Evolutionary conservation across 192 early-diverging fungal genomes (phyloP), one percentile per base, ranked within the genome.

Genomic region (Mortierella alpina): DNA sequence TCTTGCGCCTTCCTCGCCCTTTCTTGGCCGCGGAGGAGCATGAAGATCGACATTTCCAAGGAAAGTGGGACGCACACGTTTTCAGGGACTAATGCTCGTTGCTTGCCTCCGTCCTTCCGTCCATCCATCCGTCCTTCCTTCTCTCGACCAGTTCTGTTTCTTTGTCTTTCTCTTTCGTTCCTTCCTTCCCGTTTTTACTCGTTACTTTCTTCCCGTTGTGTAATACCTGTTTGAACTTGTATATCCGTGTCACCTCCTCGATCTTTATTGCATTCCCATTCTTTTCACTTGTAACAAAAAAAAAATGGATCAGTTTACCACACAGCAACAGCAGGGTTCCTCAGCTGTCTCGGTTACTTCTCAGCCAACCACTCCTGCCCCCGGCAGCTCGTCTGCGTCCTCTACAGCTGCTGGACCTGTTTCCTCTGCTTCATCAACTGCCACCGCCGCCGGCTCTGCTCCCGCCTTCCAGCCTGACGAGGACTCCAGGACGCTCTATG

Each of bases 401-500:
- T 22, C 46, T 51, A 18, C 22, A 18, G 57, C 56, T 42, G 68
- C 56, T 48, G 60, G 60, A 42, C 13, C 23, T 7, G 48, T 23
- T 6, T 61, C 60, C 7, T 14, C 48, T 12, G 51, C 41, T 44
- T 4, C 61, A 9, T 20, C 49, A 22, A 31, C 31, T 31, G 31
- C 31, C 3, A 31, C 31, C 31, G 15, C 54, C 62, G 45, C 53
- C 63, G 49, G 55, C 62, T n/a, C 82, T 72, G 42, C 75, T 53
- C 68, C 77, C 49, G 53, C 70, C 47, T 77, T 75, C 61, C 84
- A 84, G 72, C 84, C 68, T 42, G 74, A 84, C 47, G 86, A 86
- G 61, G 82, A 76, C 63, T 79, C 86, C 39, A 89, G 84, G 82
- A 89, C 89, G 22, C 87, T 95, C 49, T 97, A 96, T 73, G 95